Conservation (phyloP, 2,329 filamentous ascomycete species). For the Aspergillus pseudotamarii region DNA sequence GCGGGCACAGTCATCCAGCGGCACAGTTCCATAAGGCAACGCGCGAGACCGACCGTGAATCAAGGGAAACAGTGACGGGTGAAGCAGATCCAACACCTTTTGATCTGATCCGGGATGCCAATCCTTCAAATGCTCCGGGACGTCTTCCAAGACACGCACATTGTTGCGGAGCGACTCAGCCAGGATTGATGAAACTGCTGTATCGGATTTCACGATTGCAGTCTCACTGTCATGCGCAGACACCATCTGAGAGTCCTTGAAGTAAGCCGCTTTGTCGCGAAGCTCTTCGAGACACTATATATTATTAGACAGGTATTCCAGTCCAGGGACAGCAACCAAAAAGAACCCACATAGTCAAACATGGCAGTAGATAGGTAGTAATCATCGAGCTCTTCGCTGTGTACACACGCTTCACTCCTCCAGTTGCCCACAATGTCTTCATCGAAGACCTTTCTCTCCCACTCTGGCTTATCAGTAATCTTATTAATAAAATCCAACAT, state of each 20-base stretch:
- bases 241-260: neutral
- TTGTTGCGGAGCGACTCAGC: slow-evolving; percentile 48
- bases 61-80: slow-evolving; percentile 57
- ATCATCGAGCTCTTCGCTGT: neutral
- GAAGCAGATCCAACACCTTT: slow-evolving; percentile 65
- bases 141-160: slow-evolving; percentile 54
- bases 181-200: slow-evolving; percentile 44
- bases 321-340: no score
- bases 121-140: slow-evolving; percentile 54
- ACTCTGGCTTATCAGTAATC: slow-evolving; percentile 47
- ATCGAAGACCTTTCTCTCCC: slow-evolving; percentile 45
- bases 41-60: slow-evolving; percentile 32
- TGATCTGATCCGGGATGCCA: slow-evolving; percentile 63
- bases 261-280: neutral
- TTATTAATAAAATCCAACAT: slow-evolving; percentile 10
- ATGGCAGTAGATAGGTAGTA: neutral
- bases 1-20: slow-evolving; percentile 26
- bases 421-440: slow-evolving; percentile 37
- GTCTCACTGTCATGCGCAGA: slow-evolving; percentile 5
- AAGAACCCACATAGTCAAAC: slow-evolving; percentile 4
- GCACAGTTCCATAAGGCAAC: slow-evolving; percentile 22
- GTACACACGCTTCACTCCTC: slow-evolving; percentile 28
- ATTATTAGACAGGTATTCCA: neutral
- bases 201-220: slow-evolving; percentile 37
- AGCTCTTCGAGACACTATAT: slow-evolving; percentile 2